phyloP scores from a whole-genome alignment of 1,284 basidiomycete species.

The Apiotrichum montevideense region DNA sequence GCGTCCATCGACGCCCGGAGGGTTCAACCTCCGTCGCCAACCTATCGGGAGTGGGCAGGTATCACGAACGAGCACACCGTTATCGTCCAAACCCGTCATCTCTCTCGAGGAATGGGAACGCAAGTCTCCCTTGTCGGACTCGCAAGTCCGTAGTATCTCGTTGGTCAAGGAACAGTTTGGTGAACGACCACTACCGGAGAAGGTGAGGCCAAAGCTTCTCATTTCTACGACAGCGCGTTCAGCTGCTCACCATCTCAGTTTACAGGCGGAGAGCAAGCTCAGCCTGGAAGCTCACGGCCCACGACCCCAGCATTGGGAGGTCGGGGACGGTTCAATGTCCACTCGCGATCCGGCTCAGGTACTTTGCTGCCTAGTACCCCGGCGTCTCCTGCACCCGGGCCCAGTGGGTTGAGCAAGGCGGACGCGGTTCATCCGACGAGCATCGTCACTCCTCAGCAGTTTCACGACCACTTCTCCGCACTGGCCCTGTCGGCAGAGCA shows the following conservation, averaged over 20 bases:
- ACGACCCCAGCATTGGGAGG: conserved; percentile 2
- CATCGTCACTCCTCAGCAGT: conserved; percentile 81
- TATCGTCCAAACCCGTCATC: conserved; percentile 24
- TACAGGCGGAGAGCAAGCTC: conserved; percentile 20
- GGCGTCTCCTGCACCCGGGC: conserved; percentile 6
- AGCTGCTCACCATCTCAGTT: conserved; percentile 12
- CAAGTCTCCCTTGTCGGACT: conserved; percentile 65
- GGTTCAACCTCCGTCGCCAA: conserved; percentile 12
- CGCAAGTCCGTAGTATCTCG: conserved; percentile 62
- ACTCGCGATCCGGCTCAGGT: conserved; percentile 11
- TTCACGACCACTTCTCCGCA: conserved; percentile 87
- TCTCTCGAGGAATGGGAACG: conserved; percentile 81
- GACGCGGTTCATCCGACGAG: conserved; percentile 47
- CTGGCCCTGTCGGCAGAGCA: conserved; percentile 81
- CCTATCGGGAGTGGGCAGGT: conserved; percentile 4
- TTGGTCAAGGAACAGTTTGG: conserved; percentile 61
- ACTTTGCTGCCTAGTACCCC: conserved; percentile 15
- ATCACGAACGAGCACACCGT: conserved; percentile 8
- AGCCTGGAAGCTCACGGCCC: conserved; percentile 42
- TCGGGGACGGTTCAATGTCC: conserved; percentile 2
- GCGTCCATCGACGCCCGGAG: conserved; percentile 16
- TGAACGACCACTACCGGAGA: conserved; percentile 59
- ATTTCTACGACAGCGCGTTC: neutral
- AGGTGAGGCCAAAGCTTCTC: conserved; percentile 52
- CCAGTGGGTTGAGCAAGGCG: conserved; percentile 29